Percentiles rank a stretch among this genome's conserved stretches.
phyloP scores from a whole-genome alignment of 179 eudicot genomes.

The Beta corolliflora region DNA sequence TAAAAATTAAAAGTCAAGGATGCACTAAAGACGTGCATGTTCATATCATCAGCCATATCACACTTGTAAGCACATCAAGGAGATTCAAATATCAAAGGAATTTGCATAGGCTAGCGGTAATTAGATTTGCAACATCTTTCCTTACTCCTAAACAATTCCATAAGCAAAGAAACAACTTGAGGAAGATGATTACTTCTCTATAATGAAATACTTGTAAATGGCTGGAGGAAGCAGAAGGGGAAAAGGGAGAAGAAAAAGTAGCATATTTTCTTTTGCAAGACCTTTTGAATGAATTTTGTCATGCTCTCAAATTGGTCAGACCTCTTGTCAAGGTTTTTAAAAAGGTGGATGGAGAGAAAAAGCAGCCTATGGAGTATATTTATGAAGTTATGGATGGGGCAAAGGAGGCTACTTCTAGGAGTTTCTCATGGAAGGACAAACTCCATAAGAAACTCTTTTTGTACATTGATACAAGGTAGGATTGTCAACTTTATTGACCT shows the following conservation, averaged over 20 bases:
- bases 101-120: neutral
- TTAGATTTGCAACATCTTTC: constrained; percentile 12
- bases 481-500: no score
- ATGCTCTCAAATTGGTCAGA: no score
- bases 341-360: no score
- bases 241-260: neutral
- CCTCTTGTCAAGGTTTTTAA: no score
- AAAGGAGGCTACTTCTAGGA: no score
- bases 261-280: neutral
- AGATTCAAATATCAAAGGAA: constrained; percentile 12
- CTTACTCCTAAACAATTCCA: constrained; percentile 14
- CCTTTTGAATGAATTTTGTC: neutral
- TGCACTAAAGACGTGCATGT: constrained; percentile 8
- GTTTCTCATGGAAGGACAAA: no score
- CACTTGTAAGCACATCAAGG: constrained; percentile 4
- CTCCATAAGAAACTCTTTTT: no score
- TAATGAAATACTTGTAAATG: neutral
- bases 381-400: no score
- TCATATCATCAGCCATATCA: constrained; percentile 5
- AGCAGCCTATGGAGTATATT: no score
- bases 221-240: neutral
- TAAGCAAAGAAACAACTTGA: constrained; percentile 6
- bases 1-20: neutral
- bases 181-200: constrained; percentile 17
- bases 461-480: no score